A percentile compares a stretch with the other conserved stretches of the same genome.
Evolutionary conservation across 306 rosid genomes (phyloP).

Genomic region (Acacia confusa): DNA sequence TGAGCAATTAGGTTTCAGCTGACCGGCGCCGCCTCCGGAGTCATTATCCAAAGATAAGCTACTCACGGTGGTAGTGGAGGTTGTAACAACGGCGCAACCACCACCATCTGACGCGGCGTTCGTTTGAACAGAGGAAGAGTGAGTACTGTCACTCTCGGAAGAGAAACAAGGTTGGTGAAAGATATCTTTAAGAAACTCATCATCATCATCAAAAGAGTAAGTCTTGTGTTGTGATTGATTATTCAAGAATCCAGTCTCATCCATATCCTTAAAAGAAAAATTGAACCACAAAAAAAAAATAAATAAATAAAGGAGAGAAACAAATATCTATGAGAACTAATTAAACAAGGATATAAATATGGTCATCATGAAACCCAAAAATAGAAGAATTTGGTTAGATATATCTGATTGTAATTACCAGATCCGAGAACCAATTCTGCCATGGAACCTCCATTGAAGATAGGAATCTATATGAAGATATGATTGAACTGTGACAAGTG

Average conservation of each 20-base stretch:
- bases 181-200: constrained; percentile 23
- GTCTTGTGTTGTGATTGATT: not conserved
- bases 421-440: constrained; percentile 33
- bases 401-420: constrained; percentile 8
- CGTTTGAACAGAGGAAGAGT: constrained; percentile 8
- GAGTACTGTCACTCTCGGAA: constrained; percentile 22
- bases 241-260: constrained; percentile 19
- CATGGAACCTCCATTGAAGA: constrained; percentile 20
- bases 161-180: constrained; percentile 30
- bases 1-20: not conserved
- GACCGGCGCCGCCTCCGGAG: not conserved
- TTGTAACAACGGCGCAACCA: not conserved
- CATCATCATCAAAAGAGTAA: constrained; percentile 14
- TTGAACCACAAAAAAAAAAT: not conserved
- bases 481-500: not conserved
- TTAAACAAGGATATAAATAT: not conserved
- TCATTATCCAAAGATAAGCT: not conserved
- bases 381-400: not conserved
- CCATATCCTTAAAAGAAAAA: constrained; percentile 6
- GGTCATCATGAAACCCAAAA: not conserved
- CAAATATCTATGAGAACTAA: not conserved
- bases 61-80: not conserved
- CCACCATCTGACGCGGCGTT: not conserved
- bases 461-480: not conserved
- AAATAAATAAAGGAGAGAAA: not conserved